Conservation (phyloP, 2,329 filamentous ascomycete genomes). For the Apiospora koreana region DNA sequence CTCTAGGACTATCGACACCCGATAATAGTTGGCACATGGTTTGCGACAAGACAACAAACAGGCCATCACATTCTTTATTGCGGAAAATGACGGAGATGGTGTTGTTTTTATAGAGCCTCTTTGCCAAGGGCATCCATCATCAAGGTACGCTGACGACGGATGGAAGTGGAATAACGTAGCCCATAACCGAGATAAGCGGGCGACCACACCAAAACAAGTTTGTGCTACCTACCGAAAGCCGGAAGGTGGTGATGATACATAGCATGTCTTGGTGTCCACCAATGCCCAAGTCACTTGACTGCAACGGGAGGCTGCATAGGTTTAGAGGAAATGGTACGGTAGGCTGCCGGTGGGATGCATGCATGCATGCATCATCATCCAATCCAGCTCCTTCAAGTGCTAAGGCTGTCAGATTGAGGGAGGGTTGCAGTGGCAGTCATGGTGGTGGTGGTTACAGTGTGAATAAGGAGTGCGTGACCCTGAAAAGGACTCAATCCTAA, state of each 20-base stretch:
- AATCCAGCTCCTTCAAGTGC: background rate
- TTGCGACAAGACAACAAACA: background rate
- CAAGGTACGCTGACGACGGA: background rate
- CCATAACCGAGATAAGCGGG: constrained; percentile 1
- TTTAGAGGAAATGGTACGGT: background rate
- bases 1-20: background rate
- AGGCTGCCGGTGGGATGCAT: background rate
- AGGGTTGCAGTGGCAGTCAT: background rate
- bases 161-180: background rate
- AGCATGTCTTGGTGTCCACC: background rate
- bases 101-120: background rate
- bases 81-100: background rate
- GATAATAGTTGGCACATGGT: background rate
- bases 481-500: background rate
- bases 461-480: background rate
- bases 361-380: background rate
- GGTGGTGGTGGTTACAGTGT: background rate
- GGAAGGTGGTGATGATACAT: background rate
- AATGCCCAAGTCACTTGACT: constrained; percentile 4
- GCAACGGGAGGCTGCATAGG: background rate
- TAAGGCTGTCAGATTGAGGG: background rate
- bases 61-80: background rate
- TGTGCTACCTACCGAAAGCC: background rate
- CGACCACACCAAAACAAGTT: background rate
- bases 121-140: background rate